These are phyloP conservation scores for Mycena haematopus DNA, from an alignment of 768 basidiomycete genomes.

Conservation along the genomic window DNA sequence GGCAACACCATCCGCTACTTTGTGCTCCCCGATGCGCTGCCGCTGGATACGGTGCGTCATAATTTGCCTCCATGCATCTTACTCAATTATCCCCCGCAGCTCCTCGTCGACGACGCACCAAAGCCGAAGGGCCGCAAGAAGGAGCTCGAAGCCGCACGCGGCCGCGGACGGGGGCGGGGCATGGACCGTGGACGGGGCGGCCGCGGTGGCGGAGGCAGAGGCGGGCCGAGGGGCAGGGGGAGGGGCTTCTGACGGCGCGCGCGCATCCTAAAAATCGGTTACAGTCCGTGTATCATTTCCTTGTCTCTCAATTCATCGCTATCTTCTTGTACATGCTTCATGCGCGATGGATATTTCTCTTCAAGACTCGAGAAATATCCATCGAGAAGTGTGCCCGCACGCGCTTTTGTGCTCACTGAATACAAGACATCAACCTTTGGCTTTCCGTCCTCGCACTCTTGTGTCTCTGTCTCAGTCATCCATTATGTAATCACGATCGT, in stretches of 20 bases:
- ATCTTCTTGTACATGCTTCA: slow-evolving; percentile 7
- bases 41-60: slow-evolving; percentile 75
- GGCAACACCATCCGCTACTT: slow-evolving; percentile 98
- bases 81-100: slow-evolving; percentile 28
- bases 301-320: not conserved
- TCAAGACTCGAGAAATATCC: too few species aligned
- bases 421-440: too few species aligned
- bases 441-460: too few species aligned
- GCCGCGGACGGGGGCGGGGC: slow-evolving; percentile 59
- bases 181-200: slow-evolving; percentile 55
- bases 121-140: slow-evolving; percentile 95
- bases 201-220: slow-evolving; percentile 62
- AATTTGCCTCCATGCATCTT: too few species aligned
- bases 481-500: too few species aligned
- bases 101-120: slow-evolving; percentile 96
- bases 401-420: too few species aligned
- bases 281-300: slow-evolving; percentile 13
- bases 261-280: slow-evolving; percentile 1
- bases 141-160: slow-evolving; percentile 67
- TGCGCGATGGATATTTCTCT: too few species aligned
- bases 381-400: too few species aligned
- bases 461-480: too few species aligned
- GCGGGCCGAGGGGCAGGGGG: slow-evolving; percentile 53
- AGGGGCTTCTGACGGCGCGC: slow-evolving; percentile 33
- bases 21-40: slow-evolving; percentile 95